These are phyloP conservation scores for Trichophyton mentagrophytes DNA, from an alignment of 2,329 filamentous ascomycete species.

Conservation along the genomic window DNA sequence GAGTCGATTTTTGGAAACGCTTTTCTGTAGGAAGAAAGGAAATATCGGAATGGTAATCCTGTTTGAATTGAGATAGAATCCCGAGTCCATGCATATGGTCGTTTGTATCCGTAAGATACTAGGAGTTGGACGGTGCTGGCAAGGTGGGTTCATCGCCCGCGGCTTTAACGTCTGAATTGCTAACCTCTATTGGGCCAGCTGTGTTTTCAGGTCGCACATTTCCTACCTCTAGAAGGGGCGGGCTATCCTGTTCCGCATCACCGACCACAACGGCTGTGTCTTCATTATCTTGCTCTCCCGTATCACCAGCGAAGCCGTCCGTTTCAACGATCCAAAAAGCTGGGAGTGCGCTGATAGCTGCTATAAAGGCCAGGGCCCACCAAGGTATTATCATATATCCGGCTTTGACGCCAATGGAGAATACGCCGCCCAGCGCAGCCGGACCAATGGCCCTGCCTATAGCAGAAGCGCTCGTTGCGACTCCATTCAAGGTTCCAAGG, in stretches of 20 bases:
- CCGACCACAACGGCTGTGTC: conserved; percentile 8
- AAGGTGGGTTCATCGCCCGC: not conserved
- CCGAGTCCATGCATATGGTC: no score
- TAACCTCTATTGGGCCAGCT: not conserved
- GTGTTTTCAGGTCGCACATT: not conserved
- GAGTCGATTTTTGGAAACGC: no score
- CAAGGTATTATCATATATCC: conserved; percentile 71
- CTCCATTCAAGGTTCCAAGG: conserved; percentile 79
- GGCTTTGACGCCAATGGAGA: conserved; percentile 60
- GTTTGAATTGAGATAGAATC: not conserved
- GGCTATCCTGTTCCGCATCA: not conserved
- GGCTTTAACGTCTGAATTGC: not conserved
- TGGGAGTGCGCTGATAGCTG: conserved; percentile 54
- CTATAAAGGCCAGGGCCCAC: conserved; percentile 59
- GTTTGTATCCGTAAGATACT: not conserved
- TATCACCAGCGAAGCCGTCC: conserved; percentile 45
- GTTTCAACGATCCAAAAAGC: conserved; percentile 63
- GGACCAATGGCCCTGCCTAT: conserved; percentile 71
- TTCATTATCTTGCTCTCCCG: conserved; percentile 21
- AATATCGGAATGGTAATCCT: not conserved
- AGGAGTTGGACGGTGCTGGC: not conserved
- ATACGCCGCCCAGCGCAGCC: conserved; percentile 56
- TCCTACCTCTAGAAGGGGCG: not conserved
- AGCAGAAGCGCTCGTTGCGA: conserved; percentile 71
- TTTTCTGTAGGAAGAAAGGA: not conserved